phyloP scores from a whole-genome alignment of 2,329 filamentous ascomycete genomes.

The Bipolaris bicolor region DNA sequence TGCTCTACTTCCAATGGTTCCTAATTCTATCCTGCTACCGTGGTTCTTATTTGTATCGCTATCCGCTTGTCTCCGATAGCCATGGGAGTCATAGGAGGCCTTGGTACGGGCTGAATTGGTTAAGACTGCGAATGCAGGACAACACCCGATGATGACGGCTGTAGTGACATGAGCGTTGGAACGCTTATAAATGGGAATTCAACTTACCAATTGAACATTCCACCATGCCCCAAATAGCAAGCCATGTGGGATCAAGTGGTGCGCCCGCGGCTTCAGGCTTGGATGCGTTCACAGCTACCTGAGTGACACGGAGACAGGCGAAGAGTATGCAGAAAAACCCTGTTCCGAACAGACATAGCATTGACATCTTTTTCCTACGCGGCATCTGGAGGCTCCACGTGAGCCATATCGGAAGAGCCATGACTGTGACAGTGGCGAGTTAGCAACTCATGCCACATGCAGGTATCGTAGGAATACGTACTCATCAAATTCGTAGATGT shows the following conservation, averaged over 20 bases:
- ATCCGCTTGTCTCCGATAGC: slow-evolving; percentile 9
- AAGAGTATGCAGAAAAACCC: slow-evolving; percentile 22
- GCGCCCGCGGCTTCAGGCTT: slow-evolving; percentile 23
- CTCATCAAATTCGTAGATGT: slow-evolving; percentile 45
- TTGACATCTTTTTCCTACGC: slow-evolving; percentile 37
- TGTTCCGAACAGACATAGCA: slow-evolving; percentile 34
- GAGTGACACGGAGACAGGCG: slow-evolving; percentile 31
- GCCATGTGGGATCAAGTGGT: slow-evolving; percentile 36
- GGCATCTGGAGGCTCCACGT: slow-evolving; percentile 50
- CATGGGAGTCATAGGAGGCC: slow-evolving; percentile 4
- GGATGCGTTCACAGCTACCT: slow-evolving; percentile 37
- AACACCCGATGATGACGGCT: slow-evolving; percentile 27
- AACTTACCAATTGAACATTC: slow-evolving; percentile 38
- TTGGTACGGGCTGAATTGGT: slow-evolving; percentile 10
- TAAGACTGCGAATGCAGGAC: slow-evolving; percentile 22
- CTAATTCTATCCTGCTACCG: background rate
- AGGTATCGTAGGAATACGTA: slow-evolving; percentile 9
- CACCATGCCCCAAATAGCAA: slow-evolving; percentile 45
- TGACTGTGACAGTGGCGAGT: slow-evolving; percentile 30
- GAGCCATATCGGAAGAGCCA: slow-evolving; percentile 45
- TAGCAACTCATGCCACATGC: background rate
- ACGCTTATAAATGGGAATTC: background rate
- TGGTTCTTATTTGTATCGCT: background rate
- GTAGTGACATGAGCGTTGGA: background rate
- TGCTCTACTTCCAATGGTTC: background rate